phyloP scores from a whole-genome alignment of 306 rosid species.

The Vigna unguiculata region DNA sequence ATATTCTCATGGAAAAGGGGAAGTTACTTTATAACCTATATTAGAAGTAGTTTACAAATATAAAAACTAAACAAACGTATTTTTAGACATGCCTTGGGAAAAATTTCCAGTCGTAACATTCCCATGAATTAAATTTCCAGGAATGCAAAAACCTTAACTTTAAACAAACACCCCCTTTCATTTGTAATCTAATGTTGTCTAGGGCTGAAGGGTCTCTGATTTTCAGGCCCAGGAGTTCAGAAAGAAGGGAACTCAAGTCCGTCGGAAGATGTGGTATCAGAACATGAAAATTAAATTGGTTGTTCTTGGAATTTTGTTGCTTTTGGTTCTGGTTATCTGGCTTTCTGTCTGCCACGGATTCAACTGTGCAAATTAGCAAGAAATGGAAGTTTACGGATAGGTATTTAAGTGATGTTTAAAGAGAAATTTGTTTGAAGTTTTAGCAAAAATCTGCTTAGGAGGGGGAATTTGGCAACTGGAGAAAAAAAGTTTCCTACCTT shows the following conservation, averaged over 20 bases:
- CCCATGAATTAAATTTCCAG: too few relatives aligned
- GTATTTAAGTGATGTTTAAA: constrained; percentile 37
- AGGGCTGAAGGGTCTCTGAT: constrained; percentile 38
- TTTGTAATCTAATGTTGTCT: constrained; percentile 16
- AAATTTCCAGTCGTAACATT: too few relatives aligned
- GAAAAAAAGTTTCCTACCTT: constrained; percentile 40
- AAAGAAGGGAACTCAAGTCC: constrained; percentile 72
- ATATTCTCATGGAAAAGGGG: too few relatives aligned
- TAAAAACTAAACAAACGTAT: too few relatives aligned
- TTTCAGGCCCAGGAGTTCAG: constrained; percentile 83
- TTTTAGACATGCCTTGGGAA: too few relatives aligned
- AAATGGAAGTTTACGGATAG: constrained; percentile 39
- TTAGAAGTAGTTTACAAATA: too few relatives aligned
- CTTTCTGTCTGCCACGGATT: constrained; percentile 90
- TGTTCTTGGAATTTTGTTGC: constrained; percentile 76
- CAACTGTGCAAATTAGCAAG: constrained; percentile 76
- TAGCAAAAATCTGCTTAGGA: constrained; percentile 35
- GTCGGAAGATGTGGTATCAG: constrained; percentile 95
- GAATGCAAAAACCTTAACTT: not conserved
- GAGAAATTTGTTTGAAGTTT: constrained; percentile 19
- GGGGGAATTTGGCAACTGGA: constrained; percentile 45
- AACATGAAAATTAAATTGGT: constrained; percentile 94
- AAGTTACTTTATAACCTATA: too few relatives aligned
- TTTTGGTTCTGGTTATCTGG: constrained; percentile 82
- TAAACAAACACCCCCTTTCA: too few relatives aligned